phyloP scores from a whole-genome alignment of 306 rosid genomes.

The Pueraria montana region DNA sequence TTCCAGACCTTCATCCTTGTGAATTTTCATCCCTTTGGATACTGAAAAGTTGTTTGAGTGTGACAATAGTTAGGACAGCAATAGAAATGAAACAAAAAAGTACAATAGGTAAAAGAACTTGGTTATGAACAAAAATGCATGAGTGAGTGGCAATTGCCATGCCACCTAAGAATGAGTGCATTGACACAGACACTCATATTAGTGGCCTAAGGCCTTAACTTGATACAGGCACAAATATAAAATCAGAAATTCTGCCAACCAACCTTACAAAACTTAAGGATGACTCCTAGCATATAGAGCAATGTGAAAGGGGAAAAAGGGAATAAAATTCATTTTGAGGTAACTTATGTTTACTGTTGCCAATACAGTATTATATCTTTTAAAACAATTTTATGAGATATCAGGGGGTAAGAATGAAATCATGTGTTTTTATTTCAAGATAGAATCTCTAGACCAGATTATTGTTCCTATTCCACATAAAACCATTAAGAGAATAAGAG shows the following conservation, averaged over 20 bases:
- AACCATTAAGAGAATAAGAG: neutral
- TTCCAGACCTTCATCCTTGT: conserved; percentile 79
- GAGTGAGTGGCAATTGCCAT: neutral
- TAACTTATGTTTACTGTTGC: neutral
- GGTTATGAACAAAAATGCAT: conserved; percentile 24
- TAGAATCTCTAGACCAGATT: conserved; percentile 34
- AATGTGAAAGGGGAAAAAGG: neutral
- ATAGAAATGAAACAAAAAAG: conserved; percentile 37
- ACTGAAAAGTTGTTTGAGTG: conserved; percentile 61
- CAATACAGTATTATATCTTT: neutral
- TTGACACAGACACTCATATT: conserved; percentile 1
- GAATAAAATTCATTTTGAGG: conserved; percentile 18
- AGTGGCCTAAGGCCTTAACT: conserved; percentile 10
- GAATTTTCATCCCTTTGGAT: conserved; percentile 68
- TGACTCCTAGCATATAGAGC: conserved; percentile 21
- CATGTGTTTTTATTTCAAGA: conserved; percentile 32
- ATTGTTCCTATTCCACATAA: neutral
- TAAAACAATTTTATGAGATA: neutral
- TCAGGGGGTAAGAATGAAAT: neutral
- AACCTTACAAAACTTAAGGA: conserved; percentile 8
- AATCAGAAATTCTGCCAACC: conserved; percentile 19
- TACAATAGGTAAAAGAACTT: neutral
- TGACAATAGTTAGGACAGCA: conserved; percentile 37
- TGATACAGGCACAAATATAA: neutral
- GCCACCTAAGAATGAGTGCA: conserved; percentile 18